Percentiles rank a stretch among this genome's conserved stretches.
These are phyloP conservation scores for Triticum aestivum DNA, from an alignment of 176 grass and related monocot genomes.

Conservation along the genomic window IWGSC_CS_RefSeq_v2.1 NC_057808.1:341229517-341230016, in stretches of 20 bases:
- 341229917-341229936: slow-evolving; percentile 35
- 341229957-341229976: slow-evolving; percentile 60
- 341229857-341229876: neutral
- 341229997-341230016: slow-evolving; percentile 54
- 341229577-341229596: neutral
- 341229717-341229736: neutral
- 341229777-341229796: neutral
- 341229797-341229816: slow-evolving; percentile 23
- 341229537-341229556: neutral
- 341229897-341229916: neutral
- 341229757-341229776: neutral
- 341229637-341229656: neutral
- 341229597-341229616: neutral
- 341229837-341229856: slow-evolving; percentile 15
- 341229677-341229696: neutral
- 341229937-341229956: slow-evolving; percentile 72
- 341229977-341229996: slow-evolving; percentile 39
- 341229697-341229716: neutral
- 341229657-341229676: neutral
- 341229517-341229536: neutral
- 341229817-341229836: slow-evolving; percentile 33
- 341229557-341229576: neutral
- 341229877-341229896: slow-evolving; percentile 3
- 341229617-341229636: neutral
- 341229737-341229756: neutral